Conservation (phyloP, 208 protist species). For the Trypanosoma congolense region DNA sequence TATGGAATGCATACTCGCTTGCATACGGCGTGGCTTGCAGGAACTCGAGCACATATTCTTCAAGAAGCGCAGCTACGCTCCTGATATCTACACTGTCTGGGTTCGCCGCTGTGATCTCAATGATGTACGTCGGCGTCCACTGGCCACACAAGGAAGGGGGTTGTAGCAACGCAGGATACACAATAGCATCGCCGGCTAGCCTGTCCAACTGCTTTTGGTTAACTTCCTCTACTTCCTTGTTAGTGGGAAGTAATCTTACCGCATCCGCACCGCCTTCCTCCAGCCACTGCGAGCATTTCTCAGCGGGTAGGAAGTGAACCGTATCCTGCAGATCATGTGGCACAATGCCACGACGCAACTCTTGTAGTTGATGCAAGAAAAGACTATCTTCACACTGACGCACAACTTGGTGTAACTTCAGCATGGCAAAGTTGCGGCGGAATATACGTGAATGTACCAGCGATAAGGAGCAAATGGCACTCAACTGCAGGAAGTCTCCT, state of each 20-base stretch:
- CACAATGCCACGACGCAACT: conserved; percentile 69
- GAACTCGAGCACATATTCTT: conserved; percentile 35
- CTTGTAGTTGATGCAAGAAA: conserved; percentile 65
- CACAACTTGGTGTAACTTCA: conserved; percentile 65
- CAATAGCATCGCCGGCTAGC: conserved; percentile 55
- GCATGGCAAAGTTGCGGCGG: conserved; percentile 69
- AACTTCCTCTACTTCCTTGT: conserved; percentile 51
- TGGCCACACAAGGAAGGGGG: conserved; percentile 44
- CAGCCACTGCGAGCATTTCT: conserved; percentile 2
- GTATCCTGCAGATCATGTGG: conserved; percentile 57
- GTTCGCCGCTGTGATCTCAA: conserved; percentile 27
- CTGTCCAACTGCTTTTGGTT: conserved; percentile 63
- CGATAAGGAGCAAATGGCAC: conserved; percentile 51
- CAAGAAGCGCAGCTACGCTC: conserved; percentile 15
- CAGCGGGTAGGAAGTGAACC: conserved; percentile 38
- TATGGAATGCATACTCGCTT: conserved; percentile 4
- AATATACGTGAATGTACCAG: conserved; percentile 73
- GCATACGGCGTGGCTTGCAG: conserved; percentile 17
- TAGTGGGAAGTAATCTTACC: conserved; percentile 83
- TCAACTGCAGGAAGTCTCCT: conserved; percentile 91
- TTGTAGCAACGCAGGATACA: conserved; percentile 45
- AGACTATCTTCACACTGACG: conserved; percentile 42
- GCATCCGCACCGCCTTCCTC: conserved; percentile 21
- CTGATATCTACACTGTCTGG: conserved; percentile 12
- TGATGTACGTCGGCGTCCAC: conserved; percentile 73